Percentiles rank a stretch among this genome's conserved stretches.
phyloP scores from a whole-genome alignment of 2,329 filamentous ascomycete genomes.

The Rutstroemia sp. region DNA sequence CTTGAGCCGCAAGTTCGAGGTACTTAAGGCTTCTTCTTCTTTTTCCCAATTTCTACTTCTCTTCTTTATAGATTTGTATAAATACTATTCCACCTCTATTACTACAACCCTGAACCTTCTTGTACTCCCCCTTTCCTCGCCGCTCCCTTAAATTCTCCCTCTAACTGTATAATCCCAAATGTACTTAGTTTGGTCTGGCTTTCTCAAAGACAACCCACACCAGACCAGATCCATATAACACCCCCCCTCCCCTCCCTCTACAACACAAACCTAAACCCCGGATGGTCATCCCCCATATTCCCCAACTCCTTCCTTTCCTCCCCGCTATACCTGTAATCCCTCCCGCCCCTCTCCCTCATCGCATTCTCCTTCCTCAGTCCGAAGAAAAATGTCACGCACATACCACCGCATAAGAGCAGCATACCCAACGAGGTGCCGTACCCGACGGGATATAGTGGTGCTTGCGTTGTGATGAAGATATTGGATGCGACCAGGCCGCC shows the following conservation, averaged over 20 bases:
- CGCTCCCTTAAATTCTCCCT: no score
- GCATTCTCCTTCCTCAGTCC: conserved; percentile 3
- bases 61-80: no score
- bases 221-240: no score
- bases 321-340: neutral
- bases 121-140: no score
- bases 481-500: conserved; percentile 4
- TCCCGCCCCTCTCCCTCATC: neutral
- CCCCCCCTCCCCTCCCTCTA: neutral
- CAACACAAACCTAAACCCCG: conserved; percentile 1
- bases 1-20: no score
- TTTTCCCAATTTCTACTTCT: no score
- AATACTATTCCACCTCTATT: no score
- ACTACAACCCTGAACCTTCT: no score
- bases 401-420: neutral
- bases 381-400: conserved; percentile 1
- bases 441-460: neutral
- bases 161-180: no score
- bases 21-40: no score
- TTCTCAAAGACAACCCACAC: no score
- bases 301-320: neutral
- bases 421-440: neutral
- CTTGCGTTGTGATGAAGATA: neutral
- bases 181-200: no score
- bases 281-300: conserved; percentile 7